Evolutionary conservation across 192 early-diverging fungal genomes (phyloP), one percentile per base, ranked within the genome.

Genomic region (Pilobolus umbonatus): DNA sequence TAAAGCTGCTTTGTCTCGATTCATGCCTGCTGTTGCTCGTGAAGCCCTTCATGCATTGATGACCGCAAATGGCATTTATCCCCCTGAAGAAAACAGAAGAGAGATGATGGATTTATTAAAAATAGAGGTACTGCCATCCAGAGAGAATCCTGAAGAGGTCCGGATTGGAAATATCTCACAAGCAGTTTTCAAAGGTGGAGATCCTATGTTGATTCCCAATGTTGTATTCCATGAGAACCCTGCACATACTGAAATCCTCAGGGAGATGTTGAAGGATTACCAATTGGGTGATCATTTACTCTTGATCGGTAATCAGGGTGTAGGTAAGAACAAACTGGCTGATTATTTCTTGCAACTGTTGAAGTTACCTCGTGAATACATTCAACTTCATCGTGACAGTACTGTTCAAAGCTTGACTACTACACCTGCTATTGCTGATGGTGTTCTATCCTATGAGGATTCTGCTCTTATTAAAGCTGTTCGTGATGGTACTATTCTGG

Each of bases 221-320:
- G 68, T 84, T 38, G 65, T 84, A 17, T 92, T 90, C 68, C 84
- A 80, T 55, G 88, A 90, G 55, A 92, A 92, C 64, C 82, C 80
- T 22, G 75, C 76, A 32, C 90, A 92, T 46, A 85, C 80, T 7
- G 71, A 77, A 28, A 78, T 90, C 52, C 62, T 92, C 49, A 74
- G 75, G 51, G 87, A 92, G 48, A 87, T 92, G 79, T 76, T 87
- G 32, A 85, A 88, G 69, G 90, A 92, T 64, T 90, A 79, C 58
- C 76, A 80, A 30, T 66, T 89, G 5, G 83, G 90, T n/a, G 90
- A 92, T 43, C 88, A 92, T 59, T 71, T 92, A 36, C 66, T 92
- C 1, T 67, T 92, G 24, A 89, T 92, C 67, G 90, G 90, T 53
- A 92, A 92, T 57, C 90, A 92, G 56, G 90, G 89, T 50, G 78